Base-by-base conservation (phyloP, 306 rosid species). In the Styphnolobium japonicum region DNA sequence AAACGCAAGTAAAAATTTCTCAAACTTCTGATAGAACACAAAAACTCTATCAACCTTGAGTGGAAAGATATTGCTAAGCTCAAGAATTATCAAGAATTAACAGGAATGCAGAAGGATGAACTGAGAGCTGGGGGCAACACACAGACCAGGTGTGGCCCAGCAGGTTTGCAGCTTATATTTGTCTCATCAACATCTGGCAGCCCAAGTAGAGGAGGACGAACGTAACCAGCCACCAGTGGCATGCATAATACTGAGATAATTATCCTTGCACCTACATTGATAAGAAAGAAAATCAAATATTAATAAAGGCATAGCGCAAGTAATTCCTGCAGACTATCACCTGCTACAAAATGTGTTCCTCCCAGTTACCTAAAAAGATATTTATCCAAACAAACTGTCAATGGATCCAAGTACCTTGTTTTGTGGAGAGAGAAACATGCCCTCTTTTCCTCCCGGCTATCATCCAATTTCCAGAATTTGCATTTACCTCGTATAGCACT, bases 371-470 rank as follows among this genome's bases (percentile, higher is more conserved):
- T 23, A 43, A 53, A 57, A 16, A 29, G 33, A 33, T 34, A 46
- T 10, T 23, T 65, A 34, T 58, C 14, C 9, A 33, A 64, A 33
- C 36, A 19, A 57, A 71, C 45, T 57, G n/a, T 27, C 66, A n/a
- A 57, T 37, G 18, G 49, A 27, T 69, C 60, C 53, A 69, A 66
- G 63, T 84, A 95, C 98, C 98, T 92, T 90, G 92, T 77, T 86
- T 78, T 31, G 84, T 58, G 22, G 97, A 89, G 78, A 96, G 90
- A 68, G 93, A 88, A 36, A 83, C 91, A 61, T 93, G 91, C 51
- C 99, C 99, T 88, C 98, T 87, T 89, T 93, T 96, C 87, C 99
- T 91, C 78, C 99, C 99, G 53, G 99, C 98, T 65, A 96, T 80
- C 98, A 96, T 96, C 99, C 98, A 96, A 83, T 84, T 93, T 77